phyloP scores from a whole-genome alignment of 1,284 basidiomycete genomes.

The Trichosporon coremiiforme region DNA sequence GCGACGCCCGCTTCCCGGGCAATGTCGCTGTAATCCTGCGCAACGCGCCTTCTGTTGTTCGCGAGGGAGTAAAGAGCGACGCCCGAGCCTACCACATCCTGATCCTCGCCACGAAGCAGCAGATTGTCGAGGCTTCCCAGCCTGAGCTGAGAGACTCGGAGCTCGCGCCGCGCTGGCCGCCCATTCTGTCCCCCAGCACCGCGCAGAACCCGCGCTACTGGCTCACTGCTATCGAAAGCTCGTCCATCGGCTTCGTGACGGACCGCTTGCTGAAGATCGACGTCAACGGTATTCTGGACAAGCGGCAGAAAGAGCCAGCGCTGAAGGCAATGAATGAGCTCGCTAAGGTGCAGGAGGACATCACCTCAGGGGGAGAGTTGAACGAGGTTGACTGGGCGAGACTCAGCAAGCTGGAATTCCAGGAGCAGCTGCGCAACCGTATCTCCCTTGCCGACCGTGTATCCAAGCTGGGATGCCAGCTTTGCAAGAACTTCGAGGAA shows the following conservation, averaged over 20 bases:
- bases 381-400: constrained; percentile 84
- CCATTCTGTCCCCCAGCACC: constrained; percentile 60
- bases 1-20: constrained; percentile 79
- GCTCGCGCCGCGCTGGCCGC: constrained; percentile 75
- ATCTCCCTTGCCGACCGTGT: constrained; percentile 61
- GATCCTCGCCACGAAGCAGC: constrained; percentile 68
- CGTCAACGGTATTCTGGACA: constrained; percentile 58
- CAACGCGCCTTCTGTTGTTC: constrained; percentile 61
- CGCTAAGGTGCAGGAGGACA: constrained; percentile 62
- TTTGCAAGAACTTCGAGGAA: constrained; percentile 67
- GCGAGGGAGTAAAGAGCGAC: constrained; percentile 57
- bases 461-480: constrained; percentile 60
- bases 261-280: constrained; percentile 75
- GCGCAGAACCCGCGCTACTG: constrained; percentile 70
- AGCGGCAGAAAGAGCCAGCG: constrained; percentile 62
- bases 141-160: constrained; percentile 64
- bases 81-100: constrained; percentile 66
- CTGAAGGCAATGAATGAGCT: constrained; percentile 55
- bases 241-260: constrained; percentile 78
- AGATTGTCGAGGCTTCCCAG: constrained; percentile 65
- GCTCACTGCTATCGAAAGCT: constrained; percentile 66
- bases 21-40: constrained; percentile 78
- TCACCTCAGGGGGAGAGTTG: constrained; percentile 57
- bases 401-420: constrained; percentile 85
- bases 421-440: constrained; percentile 73